Percentiles rank a stretch among this genome's conserved stretches.
Conservation (phyloP, 78 protist genomes). For the Cavenderia fasciculata region DNA sequence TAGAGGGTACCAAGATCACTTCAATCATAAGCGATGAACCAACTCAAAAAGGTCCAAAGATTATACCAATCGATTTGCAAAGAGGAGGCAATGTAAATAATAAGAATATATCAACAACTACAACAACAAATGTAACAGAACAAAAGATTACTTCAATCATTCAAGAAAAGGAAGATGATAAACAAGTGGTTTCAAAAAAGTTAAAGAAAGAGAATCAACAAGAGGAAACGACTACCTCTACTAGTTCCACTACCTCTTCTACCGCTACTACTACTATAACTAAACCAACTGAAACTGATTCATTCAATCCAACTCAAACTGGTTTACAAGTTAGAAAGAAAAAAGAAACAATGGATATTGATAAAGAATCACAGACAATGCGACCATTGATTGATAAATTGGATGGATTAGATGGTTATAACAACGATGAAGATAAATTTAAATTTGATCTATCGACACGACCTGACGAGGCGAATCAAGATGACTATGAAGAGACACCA, state of each 20-base stretch:
- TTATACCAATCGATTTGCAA: background rate
- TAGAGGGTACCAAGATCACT: conserved; percentile 8
- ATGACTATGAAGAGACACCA: conserved; percentile 75
- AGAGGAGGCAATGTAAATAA: background rate
- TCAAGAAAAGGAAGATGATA: background rate
- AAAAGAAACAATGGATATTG: background rate
- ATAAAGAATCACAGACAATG: background rate
- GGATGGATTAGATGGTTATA: conserved; percentile 39
- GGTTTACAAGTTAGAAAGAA: conserved; percentile 59
- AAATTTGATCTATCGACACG: conserved; percentile 55
- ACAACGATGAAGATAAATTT: conserved; percentile 64
- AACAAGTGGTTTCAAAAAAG: background rate
- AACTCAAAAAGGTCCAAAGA: background rate
- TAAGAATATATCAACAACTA: background rate
- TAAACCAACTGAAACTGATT: background rate
- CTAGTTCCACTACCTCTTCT: too few species aligned
- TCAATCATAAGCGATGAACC: background rate
- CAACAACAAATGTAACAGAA: background rate
- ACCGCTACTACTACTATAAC: background rate
- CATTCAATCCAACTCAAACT: conserved; percentile 1
- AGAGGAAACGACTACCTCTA: background rate
- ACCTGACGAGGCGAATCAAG: conserved; percentile 59
- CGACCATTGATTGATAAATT: conserved; percentile 56
- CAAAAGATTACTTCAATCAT: background rate
- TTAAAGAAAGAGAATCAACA: background rate